These are phyloP conservation scores for Leccinum fibrillosum DNA, from an alignment of 768 basidiomycete species.

Conservation along the genomic window DNA sequence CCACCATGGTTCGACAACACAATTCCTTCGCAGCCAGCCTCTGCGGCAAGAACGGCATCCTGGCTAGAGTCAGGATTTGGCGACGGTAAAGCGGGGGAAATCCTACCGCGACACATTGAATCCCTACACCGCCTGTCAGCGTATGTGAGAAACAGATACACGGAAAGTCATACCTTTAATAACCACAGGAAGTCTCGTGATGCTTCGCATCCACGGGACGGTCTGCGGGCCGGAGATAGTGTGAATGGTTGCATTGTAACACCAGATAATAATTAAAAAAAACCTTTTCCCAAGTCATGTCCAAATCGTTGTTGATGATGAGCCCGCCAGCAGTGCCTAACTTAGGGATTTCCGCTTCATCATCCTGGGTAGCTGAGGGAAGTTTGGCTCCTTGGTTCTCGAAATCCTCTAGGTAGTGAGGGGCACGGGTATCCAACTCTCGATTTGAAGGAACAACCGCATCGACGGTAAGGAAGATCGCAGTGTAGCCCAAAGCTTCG, in stretches of 20 bases:
- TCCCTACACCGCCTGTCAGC: slow-evolving; percentile 39
- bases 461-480: slow-evolving; percentile 91
- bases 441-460: slow-evolving; percentile 81
- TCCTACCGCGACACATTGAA: slow-evolving; percentile 67
- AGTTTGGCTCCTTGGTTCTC: slow-evolving; percentile 38
- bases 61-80: slow-evolving; percentile 30
- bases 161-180: slow-evolving; percentile 54
- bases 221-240: slow-evolving; percentile 41
- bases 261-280: not conserved
- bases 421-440: slow-evolving; percentile 66
- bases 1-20: slow-evolving; percentile 92
- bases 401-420: slow-evolving; percentile 54
- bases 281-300: slow-evolving; percentile 78
- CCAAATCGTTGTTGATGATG: slow-evolving; percentile 61
- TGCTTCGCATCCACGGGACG: slow-evolving; percentile 70
- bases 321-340: slow-evolving; percentile 68
- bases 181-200: slow-evolving; percentile 68
- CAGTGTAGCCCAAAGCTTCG: slow-evolving; percentile 74
- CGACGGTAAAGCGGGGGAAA: not conserved
- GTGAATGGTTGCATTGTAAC: not conserved
- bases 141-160: not conserved
- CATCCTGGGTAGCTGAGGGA: slow-evolving; percentile 20
- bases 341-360: slow-evolving; percentile 37
- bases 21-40: slow-evolving; percentile 85
- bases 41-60: slow-evolving; percentile 83